Percentiles rank a stretch among this genome's conserved stretches.
Evolutionary conservation across 1,284 basidiomycete genomes (phyloP).

Genomic region (Hypsizygus ulmarius): DNA sequence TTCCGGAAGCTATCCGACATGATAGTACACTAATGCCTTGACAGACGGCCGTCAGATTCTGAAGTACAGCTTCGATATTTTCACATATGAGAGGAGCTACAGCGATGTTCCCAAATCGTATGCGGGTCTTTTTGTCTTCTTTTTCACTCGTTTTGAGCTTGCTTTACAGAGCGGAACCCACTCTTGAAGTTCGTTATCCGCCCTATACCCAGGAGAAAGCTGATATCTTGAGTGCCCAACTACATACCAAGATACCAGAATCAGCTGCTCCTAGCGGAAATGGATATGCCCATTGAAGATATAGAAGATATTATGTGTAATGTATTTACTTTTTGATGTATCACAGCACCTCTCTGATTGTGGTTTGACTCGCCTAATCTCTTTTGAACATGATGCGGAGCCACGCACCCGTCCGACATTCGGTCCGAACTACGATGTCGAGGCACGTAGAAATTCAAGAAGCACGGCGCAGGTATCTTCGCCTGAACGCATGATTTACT

Average conservation of each 20-base stretch:
- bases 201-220: slow-evolving; percentile 47
- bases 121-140: slow-evolving; percentile 12
- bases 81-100: slow-evolving; percentile 58
- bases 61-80: slow-evolving; percentile 62
- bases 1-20: not conserved
- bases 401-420: no score
- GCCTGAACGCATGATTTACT: no score
- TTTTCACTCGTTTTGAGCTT: slow-evolving; percentile 1
- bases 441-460: no score
- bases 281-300: not conserved
- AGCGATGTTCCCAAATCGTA: slow-evolving; percentile 62
- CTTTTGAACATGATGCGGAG: no score
- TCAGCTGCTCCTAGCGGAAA: slow-evolving; percentile 1
- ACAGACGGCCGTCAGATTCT: slow-evolving; percentile 60
- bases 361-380: no score
- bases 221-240: slow-evolving; percentile 19
- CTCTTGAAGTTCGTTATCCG: slow-evolving; percentile 54
- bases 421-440: no score
- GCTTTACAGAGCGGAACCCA: slow-evolving; percentile 46
- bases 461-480: no score
- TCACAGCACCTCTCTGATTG: no score
- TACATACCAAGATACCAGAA: slow-evolving; percentile 10
- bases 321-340: not conserved
- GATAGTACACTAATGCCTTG: not conserved
- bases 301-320: not conserved